Evolutionary conservation across 208 protist genomes (phyloP).

Genomic region (Trypanosoma cruzi): DNA sequence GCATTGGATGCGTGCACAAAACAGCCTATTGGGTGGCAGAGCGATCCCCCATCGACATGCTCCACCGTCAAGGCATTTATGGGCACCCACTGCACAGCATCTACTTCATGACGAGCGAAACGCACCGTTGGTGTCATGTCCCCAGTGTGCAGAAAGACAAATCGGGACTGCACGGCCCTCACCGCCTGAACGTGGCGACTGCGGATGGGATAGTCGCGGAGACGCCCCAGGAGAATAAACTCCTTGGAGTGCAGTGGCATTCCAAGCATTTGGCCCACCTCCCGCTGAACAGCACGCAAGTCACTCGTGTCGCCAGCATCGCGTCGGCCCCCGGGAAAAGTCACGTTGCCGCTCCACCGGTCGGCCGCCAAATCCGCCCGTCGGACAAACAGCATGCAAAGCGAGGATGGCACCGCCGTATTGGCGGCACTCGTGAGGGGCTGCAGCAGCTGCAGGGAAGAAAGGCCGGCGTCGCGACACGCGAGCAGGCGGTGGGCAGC

Average conservation of each 20-base stretch:
- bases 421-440: conserved; percentile 12
- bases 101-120: conserved; percentile 53
- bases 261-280: conserved; percentile 53
- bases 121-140: conserved; percentile 59
- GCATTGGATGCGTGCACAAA: conserved; percentile 52
- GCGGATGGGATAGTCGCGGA: conserved; percentile 53
- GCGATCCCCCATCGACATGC: conserved; percentile 32
- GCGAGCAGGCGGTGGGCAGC: conserved; percentile 7
- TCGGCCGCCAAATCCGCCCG: conserved; percentile 46
- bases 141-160: conserved; percentile 80
- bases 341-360: conserved; percentile 74
- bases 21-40: conserved; percentile 49
- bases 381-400: conserved; percentile 72
- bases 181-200: conserved; percentile 25
- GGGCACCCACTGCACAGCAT: conserved; percentile 66
- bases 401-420: conserved; percentile 29
- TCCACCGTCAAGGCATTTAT: conserved; percentile 33
- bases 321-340: conserved; percentile 78
- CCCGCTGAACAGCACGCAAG: conserved; percentile 43
- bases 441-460: conserved; percentile 8
- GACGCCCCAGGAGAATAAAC: conserved; percentile 62
- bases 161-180: conserved; percentile 61
- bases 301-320: conserved; percentile 70
- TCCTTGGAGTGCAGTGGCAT: conserved; percentile 53
- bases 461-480: not conserved